phyloP scores from a whole-genome alignment of 208 protist genomes.

The Acanthamoeba royreba region DNA sequence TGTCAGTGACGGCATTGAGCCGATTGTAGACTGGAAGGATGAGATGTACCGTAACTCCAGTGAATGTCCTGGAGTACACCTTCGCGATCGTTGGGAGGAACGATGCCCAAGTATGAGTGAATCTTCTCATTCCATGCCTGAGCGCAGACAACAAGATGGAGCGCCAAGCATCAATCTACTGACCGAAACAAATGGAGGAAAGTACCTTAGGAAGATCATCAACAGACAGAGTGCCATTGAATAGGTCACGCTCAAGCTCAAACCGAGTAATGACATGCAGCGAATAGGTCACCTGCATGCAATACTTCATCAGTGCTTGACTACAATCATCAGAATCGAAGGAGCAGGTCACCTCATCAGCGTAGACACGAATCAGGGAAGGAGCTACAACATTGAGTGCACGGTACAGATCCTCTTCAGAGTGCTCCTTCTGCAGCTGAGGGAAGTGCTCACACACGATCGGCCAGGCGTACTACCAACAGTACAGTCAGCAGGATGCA shows the following conservation, averaged over 20 bases:
- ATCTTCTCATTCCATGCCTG: conserved; percentile 27
- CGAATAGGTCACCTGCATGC: conserved; percentile 15
- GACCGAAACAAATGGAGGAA: too few species aligned
- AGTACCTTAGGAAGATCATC: not conserved
- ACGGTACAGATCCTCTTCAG: not conserved
- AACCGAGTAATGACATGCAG: not conserved
- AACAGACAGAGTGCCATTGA: not conserved
- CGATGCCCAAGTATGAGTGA: not conserved
- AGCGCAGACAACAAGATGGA: too few species aligned
- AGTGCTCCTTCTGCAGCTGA: not conserved
- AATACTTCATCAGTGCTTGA: too few species aligned
- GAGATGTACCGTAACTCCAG: conserved; percentile 4
- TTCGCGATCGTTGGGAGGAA: not conserved
- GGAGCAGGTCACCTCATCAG: not conserved
- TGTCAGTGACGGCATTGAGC: too few species aligned
- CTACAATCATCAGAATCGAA: too few species aligned
- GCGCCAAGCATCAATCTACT: too few species aligned
- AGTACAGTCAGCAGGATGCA: not conserved
- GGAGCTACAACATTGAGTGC: not conserved
- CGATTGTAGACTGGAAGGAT: too few species aligned
- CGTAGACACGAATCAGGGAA: not conserved
- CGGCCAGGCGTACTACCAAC: not conserved
- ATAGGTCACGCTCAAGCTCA: not conserved
- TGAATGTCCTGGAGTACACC: not conserved
- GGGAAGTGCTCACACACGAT: not conserved